Conservation (phyloP, 371 early-diverging fungal species). For the Syncephalastrum sp. region DNA sequence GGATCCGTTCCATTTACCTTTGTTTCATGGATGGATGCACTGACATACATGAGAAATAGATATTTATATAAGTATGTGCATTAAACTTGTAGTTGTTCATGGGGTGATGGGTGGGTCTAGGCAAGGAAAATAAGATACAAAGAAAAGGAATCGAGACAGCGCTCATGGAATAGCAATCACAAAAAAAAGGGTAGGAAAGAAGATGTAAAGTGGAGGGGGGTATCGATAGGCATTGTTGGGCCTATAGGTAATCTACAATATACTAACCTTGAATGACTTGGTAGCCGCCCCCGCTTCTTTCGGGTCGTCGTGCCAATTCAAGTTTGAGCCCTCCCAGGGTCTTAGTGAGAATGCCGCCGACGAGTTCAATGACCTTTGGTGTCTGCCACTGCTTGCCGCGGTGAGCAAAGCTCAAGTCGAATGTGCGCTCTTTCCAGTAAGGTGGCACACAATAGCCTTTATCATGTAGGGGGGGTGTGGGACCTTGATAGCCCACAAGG, state of each 20-base stretch:
- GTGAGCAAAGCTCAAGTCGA: slow-evolving; percentile 33
- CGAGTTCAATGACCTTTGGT: slow-evolving; percentile 30
- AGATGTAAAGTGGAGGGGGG: slow-evolving; percentile 4
- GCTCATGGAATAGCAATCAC: slow-evolving; percentile 1
- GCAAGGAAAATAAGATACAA: slow-evolving; percentile 7
- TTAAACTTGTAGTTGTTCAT: neutral
- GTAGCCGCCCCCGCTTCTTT: slow-evolving; percentile 35
- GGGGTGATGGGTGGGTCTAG: neutral
- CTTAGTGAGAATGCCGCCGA: slow-evolving; percentile 48
- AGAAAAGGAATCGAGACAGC: slow-evolving; percentile 7
- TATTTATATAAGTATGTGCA: slow-evolving; percentile 11
- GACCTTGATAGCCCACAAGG: slow-evolving; percentile 17
- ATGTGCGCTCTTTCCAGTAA: slow-evolving; percentile 4
- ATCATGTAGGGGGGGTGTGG: neutral
- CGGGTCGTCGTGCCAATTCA: slow-evolving; percentile 29
- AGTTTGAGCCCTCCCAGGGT: slow-evolving; percentile 50
- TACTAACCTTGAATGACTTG: slow-evolving; percentile 51
- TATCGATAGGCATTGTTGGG: neutral
- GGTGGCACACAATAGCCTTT: slow-evolving; percentile 33
- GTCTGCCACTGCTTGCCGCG: slow-evolving; percentile 8
- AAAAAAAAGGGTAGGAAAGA: slow-evolving; percentile 3
- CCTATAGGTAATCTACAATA: slow-evolving; percentile 12
- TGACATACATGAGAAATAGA: slow-evolving; percentile 8
- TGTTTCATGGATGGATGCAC: slow-evolving; percentile 21
- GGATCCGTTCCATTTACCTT: slow-evolving; percentile 1